A percentile compares a stretch with the other conserved stretches of the same genome.
Evolutionary conservation across 257 asterid genomes (phyloP).

Genomic region (Solanum habrochaites): DNA sequence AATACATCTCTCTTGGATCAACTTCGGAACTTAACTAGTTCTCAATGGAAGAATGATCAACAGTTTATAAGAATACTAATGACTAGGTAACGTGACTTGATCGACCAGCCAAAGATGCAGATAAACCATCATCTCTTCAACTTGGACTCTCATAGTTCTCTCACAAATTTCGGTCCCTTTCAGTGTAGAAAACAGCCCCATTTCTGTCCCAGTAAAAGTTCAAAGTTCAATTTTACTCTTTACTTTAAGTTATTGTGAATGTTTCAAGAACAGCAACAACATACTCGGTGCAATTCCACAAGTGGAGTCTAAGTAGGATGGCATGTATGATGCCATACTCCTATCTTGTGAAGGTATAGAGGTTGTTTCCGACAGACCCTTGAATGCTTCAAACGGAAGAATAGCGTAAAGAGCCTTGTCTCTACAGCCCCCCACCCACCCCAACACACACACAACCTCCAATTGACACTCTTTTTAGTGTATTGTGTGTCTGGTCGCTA

Average conservation of each 20-base stretch:
- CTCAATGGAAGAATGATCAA: neutral
- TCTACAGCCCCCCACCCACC: neutral
- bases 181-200: neutral
- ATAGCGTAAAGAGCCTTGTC: neutral
- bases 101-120: neutral
- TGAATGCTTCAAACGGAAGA: neutral
- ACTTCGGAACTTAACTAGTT: neutral
- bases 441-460: neutral
- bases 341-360: neutral
- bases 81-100: neutral
- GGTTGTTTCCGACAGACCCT: neutral
- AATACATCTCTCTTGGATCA: neutral
- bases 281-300: neutral
- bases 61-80: neutral
- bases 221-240: neutral
- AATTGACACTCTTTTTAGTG: neutral
- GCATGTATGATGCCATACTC: neutral
- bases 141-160: neutral
- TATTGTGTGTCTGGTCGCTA: neutral
- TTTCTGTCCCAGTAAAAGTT: neutral
- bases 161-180: neutral
- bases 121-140: neutral
- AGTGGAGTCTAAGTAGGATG: neutral
- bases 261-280: neutral
- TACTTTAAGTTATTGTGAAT: neutral